phyloP scores from a whole-genome alignment of 768 basidiomycete species.

The Suillus plorans region DNA sequence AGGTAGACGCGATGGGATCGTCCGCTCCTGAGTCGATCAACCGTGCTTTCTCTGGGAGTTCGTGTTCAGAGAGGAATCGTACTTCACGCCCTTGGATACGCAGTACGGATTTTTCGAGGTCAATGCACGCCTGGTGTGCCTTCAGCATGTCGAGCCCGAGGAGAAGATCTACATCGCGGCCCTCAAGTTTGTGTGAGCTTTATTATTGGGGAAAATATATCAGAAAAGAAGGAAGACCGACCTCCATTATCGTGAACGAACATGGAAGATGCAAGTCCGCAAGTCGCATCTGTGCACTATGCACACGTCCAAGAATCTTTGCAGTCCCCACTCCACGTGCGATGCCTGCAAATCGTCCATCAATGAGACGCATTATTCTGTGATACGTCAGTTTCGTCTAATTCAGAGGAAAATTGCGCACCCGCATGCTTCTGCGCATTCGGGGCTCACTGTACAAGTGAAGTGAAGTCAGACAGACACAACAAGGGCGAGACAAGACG shows the following conservation, averaged over 20 bases:
- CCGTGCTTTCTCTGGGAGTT: constrained; percentile 82
- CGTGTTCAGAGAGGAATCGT: constrained; percentile 88
- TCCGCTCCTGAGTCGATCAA: constrained; percentile 34
- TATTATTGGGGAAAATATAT: background rate
- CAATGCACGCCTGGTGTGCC: constrained; percentile 94
- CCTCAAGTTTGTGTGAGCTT: constrained; percentile 42
- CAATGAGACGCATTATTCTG: constrained; percentile 92
- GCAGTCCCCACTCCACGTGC: constrained; percentile 95
- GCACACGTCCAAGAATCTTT: constrained; percentile 89
- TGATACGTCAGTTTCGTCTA: constrained; percentile 4
- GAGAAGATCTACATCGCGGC: constrained; percentile 90
- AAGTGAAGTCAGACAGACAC: constrained; percentile 4
- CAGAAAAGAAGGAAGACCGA: constrained; percentile 26
- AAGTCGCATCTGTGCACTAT: constrained; percentile 89
- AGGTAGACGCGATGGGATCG: constrained; percentile 22
- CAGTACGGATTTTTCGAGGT: constrained; percentile 84
- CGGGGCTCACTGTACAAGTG: constrained; percentile 72
- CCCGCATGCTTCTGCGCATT: constrained; percentile 90
- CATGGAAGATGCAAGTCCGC: constrained; percentile 84
- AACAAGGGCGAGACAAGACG: constrained; percentile 24
- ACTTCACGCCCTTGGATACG: constrained; percentile 93
- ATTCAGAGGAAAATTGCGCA: constrained; percentile 35
- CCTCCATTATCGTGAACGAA: constrained; percentile 95
- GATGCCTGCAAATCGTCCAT: constrained; percentile 83
- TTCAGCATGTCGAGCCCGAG: constrained; percentile 99